Base-by-base conservation (phyloP, 441 rosid species). In the Raphanus hybrid region DNA sequence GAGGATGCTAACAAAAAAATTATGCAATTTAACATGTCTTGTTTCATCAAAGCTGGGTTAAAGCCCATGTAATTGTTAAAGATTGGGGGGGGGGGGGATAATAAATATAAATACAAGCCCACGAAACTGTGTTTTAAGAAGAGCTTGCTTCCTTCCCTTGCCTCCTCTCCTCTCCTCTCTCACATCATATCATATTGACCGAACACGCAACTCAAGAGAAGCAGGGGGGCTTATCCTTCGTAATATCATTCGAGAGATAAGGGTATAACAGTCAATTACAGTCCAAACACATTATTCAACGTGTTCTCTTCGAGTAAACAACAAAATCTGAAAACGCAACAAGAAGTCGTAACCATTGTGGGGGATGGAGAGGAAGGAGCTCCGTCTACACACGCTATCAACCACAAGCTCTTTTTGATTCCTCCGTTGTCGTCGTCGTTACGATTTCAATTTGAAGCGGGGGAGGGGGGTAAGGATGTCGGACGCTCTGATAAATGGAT, bases 401-500 rank as follows among this genome's bases (percentile, higher is more conserved):
- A 5, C 64, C 14, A 55, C 75, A 29, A 79, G 72, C 75, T 45
- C 65, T 12, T 16, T 9, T 39, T 39, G 45, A 39, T 39, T 39
- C 3, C 34, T 29, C 34, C 34, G 26, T 23, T 23, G 34, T 29
- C 34, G 4, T 29, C 34, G 34, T 3, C 32, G 32, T 3, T 3
- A 29, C 37, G 58, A 70, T 64, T 65, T 70, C 41, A 12, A n/a
- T 65, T 9, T 57, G 18, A 67, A 37, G 59, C 69, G 3, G 60
- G 12, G 1, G 45, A 4, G 12, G 12, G 0, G 8, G 43, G 43
- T 41, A 9, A 60, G 50, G 70, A 94, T 94, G 99, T 94, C 99
- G 15, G 97, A 94, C 79, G 97, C 99, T 83, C 64, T 92, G 86
- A 92, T 94, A 81, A 94, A 91, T 76, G 99, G 99, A 26, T 85